phyloP scores from a whole-genome alignment of 2,329 filamentous ascomycete genomes.

The Polychaeton citri region DNA sequence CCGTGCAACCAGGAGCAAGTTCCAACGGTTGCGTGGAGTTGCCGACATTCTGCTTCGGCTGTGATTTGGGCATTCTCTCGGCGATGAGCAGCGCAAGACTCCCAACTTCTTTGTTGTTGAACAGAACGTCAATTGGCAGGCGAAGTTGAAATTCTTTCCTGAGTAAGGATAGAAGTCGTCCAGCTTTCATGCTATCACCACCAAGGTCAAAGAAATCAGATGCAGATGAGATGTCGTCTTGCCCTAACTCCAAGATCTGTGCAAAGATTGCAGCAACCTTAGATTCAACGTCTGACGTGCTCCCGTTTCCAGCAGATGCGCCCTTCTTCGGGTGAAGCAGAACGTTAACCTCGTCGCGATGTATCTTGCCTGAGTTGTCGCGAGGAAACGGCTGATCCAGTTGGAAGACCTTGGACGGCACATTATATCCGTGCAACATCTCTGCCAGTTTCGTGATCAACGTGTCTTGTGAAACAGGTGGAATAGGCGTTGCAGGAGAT shows the following conservation, averaged over 20 bases:
- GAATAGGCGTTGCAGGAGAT: background rate
- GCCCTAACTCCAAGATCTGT: conserved; percentile 28
- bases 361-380: conserved; percentile 10
- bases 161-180: conserved; percentile 37
- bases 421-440: conserved; percentile 15
- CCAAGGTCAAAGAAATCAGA: conserved; percentile 42
- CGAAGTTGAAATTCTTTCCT: conserved; percentile 37
- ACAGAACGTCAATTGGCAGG: conserved; percentile 39
- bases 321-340: background rate
- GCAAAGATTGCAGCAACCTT: conserved; percentile 34
- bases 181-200: conserved; percentile 42
- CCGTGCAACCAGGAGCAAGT: conserved; percentile 23
- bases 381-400: conserved; percentile 16
- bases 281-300: conserved; percentile 19
- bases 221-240: conserved; percentile 25
- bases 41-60: conserved; percentile 4
- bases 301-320: conserved; percentile 13
- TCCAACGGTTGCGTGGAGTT: conserved; percentile 4
- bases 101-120: conserved; percentile 34
- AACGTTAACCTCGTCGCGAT: conserved; percentile 6
- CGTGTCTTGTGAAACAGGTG: conserved; percentile 3
- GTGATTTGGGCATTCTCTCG: conserved; percentile 7
- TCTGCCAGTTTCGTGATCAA: conserved; percentile 9
- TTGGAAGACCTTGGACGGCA: conserved; percentile 14
- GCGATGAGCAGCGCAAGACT: conserved; percentile 28